Evolutionary conservation across 352 stramenopile genomes (phyloP), one percentile per base, ranked within the genome.

Genomic region (Phytophthora ohioensis): DNA sequence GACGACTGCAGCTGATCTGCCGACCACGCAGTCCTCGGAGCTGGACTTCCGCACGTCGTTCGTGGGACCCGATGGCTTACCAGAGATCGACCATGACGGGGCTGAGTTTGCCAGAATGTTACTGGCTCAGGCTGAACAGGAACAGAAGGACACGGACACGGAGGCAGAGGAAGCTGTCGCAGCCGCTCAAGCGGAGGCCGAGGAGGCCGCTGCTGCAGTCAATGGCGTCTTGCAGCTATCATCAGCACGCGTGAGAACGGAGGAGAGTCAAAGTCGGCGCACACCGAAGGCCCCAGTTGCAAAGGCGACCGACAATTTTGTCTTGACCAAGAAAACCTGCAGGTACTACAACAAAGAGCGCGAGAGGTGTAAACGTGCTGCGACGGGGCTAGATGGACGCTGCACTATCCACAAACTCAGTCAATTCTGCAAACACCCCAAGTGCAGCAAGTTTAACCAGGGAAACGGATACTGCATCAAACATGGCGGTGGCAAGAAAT

Each of bases 391-490:
- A n/a, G 85, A 95, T 45, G 82, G 84, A 13, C 83, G 87, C 39
- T 95, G 87, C 59, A 83, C 81, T 10, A 89, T 93, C 59, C 87
- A 95, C 67, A 95, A 95, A 53, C 58, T 91, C 58, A 95, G 87
- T 58, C 87, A 95, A 69, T 95, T 95, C 64, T 95, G 87, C 65
- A 90, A 90, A 57, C 73, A 92, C 9, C 74, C 79, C 42, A 87
- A 80, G 42, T 95, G 87, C 69, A 91, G 69, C 74, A 95, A 95
- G 71, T 95, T 92, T 71, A 95, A 92, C 43, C 87, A 96, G 54
- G 87, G 87, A 46, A 91, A 93, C 45, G 89, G 89, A 6, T 94
- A 80, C 54, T 96, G 89, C 58, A 96, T 96, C 57, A 87, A 89
- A 53, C 89, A 96, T 66, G 89, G 89, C 31, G 89, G 89, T 7